A percentile compares a stretch with the other conserved stretches of the same genome.
Conservation (phyloP, 768 basidiomycete species). For the Lactarius sanguifluus region DNA sequence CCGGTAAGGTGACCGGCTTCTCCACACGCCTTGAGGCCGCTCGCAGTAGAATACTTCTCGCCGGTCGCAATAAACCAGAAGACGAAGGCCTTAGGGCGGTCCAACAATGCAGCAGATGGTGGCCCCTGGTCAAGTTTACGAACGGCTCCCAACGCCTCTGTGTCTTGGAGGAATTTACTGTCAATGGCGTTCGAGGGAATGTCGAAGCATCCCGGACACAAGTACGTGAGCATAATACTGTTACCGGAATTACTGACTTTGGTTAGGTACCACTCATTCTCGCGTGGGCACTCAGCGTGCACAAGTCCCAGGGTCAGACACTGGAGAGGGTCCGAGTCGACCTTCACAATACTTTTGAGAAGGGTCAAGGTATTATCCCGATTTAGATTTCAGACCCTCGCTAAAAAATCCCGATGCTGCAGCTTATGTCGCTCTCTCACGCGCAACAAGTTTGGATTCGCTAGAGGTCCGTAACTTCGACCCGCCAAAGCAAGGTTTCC, state of each 20-base stretch:
- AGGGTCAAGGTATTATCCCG: constrained; percentile 61
- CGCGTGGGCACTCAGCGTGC: constrained; percentile 84
- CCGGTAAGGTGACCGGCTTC: constrained; percentile 56
- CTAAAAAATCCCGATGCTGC: not conserved
- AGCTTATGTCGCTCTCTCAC: constrained; percentile 74
- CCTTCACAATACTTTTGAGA: constrained; percentile 73
- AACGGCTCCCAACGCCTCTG: constrained; percentile 48
- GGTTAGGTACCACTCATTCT: constrained; percentile 57
- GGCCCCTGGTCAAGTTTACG: constrained; percentile 64
- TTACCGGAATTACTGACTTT: constrained; percentile 4
- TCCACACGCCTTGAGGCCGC: constrained; percentile 47
- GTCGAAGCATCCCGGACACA: constrained; percentile 62
- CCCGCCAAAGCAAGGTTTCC: constrained; percentile 48
- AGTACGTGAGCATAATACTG: constrained; percentile 38
- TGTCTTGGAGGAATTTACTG: constrained; percentile 58
- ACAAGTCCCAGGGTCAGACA: constrained; percentile 92
- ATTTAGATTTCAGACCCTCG: not conserved
- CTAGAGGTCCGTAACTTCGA: constrained; percentile 68
- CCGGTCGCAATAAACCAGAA: not conserved
- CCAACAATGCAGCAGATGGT: constrained; percentile 33
- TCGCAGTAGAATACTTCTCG: constrained; percentile 26
- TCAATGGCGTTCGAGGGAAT: constrained; percentile 56
- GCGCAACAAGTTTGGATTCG: constrained; percentile 62
- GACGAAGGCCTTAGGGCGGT: not conserved
- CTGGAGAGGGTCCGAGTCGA: constrained; percentile 81